phyloP scores from a whole-genome alignment of 805 yeast genomes.

The Saturnispora serradocipensis region DNA sequence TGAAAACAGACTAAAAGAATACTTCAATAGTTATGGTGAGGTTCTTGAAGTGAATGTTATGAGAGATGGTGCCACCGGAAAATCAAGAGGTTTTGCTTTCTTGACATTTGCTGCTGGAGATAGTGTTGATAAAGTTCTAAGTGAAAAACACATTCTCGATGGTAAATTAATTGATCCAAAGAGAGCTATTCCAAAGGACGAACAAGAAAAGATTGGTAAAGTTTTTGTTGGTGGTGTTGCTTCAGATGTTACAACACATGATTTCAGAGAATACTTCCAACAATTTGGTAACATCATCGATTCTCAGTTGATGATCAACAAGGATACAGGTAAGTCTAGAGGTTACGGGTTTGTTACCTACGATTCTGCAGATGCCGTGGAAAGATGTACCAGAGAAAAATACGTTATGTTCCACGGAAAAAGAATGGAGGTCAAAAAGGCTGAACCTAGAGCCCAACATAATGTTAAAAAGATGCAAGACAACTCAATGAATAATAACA shows the following conservation, averaged over 20 bases:
- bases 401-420: slow-evolving; percentile 80
- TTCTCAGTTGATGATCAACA: slow-evolving; percentile 94
- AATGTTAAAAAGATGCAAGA: slow-evolving; percentile 12
- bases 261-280: slow-evolving; percentile 76
- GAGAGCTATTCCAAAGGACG: slow-evolving; percentile 94
- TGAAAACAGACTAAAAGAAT: slow-evolving; percentile 73
- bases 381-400: slow-evolving; percentile 72
- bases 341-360: slow-evolving; percentile 97
- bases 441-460: slow-evolving; percentile 73
- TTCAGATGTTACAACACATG: slow-evolving; percentile 84
- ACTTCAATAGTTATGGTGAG: slow-evolving; percentile 83
- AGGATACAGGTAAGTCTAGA: slow-evolving; percentile 92
- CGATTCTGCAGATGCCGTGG: slow-evolving; percentile 92
- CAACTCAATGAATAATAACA: slow-evolving; percentile 13
- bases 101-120: slow-evolving; percentile 74
- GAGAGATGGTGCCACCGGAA: slow-evolving; percentile 81
- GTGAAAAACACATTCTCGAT: slow-evolving; percentile 80
- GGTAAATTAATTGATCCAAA: slow-evolving; percentile 97
- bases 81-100: slow-evolving; percentile 93
- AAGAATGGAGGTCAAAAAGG: slow-evolving; percentile 74
- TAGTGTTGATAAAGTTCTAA: slow-evolving; percentile 79
- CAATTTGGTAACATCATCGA: slow-evolving; percentile 88
- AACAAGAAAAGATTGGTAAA: slow-evolving; percentile 93
- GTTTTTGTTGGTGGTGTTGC: slow-evolving; percentile 97
- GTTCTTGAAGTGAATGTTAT: slow-evolving; percentile 82